A percentile compares a stretch with the other conserved stretches of the same genome.
phyloP scores from a whole-genome alignment of 1,284 basidiomycete species.

The Sphagnurus paluster region DNA sequence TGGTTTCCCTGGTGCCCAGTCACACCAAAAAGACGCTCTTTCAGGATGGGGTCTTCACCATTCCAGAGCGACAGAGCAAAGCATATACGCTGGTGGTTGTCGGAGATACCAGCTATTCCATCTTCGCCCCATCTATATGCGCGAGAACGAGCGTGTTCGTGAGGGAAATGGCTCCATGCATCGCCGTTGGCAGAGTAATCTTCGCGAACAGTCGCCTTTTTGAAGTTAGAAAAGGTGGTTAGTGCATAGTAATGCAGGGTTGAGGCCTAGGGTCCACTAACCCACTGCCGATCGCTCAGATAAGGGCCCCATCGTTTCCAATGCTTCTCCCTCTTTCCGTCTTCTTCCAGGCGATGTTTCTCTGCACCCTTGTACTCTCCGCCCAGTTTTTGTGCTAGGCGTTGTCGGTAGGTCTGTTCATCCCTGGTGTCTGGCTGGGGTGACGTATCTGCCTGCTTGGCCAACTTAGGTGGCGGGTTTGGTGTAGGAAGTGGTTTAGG shows the following conservation, averaged over 20 bases:
- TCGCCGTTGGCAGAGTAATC: conserved; percentile 97
- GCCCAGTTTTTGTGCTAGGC: conserved; percentile 60
- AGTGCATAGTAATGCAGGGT: conserved; percentile 4
- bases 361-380: conserved; percentile 66
- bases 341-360: conserved; percentile 71
- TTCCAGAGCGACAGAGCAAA: conserved; percentile 95
- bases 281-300: conserved; percentile 97
- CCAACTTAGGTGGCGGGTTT: conserved; percentile 44
- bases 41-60: conserved; percentile 90
- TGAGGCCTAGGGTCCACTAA: conserved; percentile 41
- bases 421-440: conserved; percentile 30
- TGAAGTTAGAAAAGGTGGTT: conserved; percentile 11
- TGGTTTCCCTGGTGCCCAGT: conserved; percentile 98
- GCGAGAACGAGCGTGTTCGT: conserved; percentile 91
- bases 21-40: conserved; percentile 93
- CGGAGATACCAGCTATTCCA: conserved; percentile 93
- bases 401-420: conserved; percentile 49
- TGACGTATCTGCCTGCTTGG: conserved; percentile 38
- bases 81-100: conserved; percentile 94
- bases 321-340: conserved; percentile 69
- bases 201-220: conserved; percentile 92
- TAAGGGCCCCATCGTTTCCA: conserved; percentile 99
- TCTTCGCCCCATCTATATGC: conserved; percentile 99
- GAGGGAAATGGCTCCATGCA: conserved; percentile 97
- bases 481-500: conserved; percentile 51